Base-by-base conservation (phyloP, 345 rosid species). In the Excoecaria agallocha region DNA sequence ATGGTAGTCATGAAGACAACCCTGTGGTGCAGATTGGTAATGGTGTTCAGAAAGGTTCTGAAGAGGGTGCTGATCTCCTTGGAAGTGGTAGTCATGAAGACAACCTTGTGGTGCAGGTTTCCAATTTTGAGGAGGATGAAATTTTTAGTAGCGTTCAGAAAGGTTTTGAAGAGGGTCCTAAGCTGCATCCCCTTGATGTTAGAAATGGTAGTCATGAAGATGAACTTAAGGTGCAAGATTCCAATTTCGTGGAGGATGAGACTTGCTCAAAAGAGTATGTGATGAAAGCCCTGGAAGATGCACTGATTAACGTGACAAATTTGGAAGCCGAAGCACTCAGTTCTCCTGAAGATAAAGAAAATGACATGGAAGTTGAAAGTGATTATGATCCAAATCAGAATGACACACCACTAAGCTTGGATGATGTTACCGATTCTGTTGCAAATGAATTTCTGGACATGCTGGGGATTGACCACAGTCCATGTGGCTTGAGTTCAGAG, bases 401-500 rank as follows among this genome's bases (percentile, higher is more conserved):
- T 70, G 89, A 81, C 52, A 77, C 74, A 78, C 78, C 89, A 30
- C 79, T 50, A 63, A 85, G 85, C 82, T 78, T 85, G 61, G 90
- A 86, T 77, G 87, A 90, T 76, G 82, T 81, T 56, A 78, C 87
- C 65, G 90, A 88, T 13, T 83, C 91, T 22, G 92, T 93, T 77
- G 96, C 88, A 62, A 83, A 80, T 78, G 98, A 94, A 70, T 94
- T 94, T 82, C 83, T 94, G 83, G 81, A 84, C 77, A 89, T 92
- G 97, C 81, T 92, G 78, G 96, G 93, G 60, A 82, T 92, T 50
- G 96, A 88, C 73, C 87, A 87, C 69, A 86, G 91, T 82, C 92
- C 97, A 77, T 80, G 86, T 75, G 87, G 88, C 79, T 70, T 81
- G 81, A 87, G 87, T 81, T 83, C 91, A 46, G 94, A 86, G 72